Evolutionary conservation across 768 basidiomycete genomes (phyloP), one percentile per base, ranked within the genome.

Genomic region (Clathrus columnatus): DNA sequence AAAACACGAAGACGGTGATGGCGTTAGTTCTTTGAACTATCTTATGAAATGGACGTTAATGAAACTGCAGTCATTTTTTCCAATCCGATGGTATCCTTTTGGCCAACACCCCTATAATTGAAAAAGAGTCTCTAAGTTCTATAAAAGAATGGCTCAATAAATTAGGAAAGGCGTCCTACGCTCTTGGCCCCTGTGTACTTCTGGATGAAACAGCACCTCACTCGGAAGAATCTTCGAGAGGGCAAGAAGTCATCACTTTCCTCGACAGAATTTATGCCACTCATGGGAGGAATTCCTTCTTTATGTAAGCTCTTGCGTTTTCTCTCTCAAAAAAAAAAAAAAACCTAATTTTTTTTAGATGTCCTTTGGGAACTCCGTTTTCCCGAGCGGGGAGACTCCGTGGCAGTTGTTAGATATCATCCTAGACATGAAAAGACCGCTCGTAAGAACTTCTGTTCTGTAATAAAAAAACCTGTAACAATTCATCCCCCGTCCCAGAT

Each of bases 361-460:
- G 44, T 62, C 65, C 5, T 63, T 66, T 30, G 65, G 65, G 6
- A 60, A 59, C 3, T 23, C 61, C 0, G 59, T 59, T 27, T 64
- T 62, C 59, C 56, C 61, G 16, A 47, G 50, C 4, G 53, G 58
- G 7, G 57, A 62, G 11, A 58, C 61, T 14, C 59, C 62, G 5
- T 63, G 60, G 55, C 36, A 58, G 3, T 58, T 64, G 28, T 36
- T 66, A 1, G 61, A 62, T 45, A 59, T 63, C 14, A 44, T 64
- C 41, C 60, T 64, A 32, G 62, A 64, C 7, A 41, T 36, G 48
- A 54, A 59, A 7, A 58, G 59, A 6, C 63, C 65, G 11, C 64
- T 66, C 52, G 65, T 66, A 32, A 45, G 62, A n/a, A 32, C 11
- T 41, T n/a, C 16, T 21, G 16, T 26, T 44, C 7, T 17, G 24